phyloP scores from a whole-genome alignment of 768 basidiomycete genomes.

The Tulasnella calospora region DNA sequence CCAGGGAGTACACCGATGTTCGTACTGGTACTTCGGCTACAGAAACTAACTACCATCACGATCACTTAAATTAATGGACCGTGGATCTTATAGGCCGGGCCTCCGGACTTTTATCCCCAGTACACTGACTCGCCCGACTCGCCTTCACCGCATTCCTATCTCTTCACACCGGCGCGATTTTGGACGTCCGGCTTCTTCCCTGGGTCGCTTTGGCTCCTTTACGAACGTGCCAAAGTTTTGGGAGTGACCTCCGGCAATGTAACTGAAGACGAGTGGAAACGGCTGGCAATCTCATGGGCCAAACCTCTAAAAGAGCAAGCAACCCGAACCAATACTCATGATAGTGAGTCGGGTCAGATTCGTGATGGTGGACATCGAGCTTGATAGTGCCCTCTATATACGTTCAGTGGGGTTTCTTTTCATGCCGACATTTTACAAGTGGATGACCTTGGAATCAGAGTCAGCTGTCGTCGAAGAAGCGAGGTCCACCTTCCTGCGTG shows the following conservation, averaged over 20 bases:
- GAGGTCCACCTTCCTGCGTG: not conserved
- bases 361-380: not conserved
- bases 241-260: conserved; percentile 4
- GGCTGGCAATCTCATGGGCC: not conserved
- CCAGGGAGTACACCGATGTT: conserved; percentile 4
- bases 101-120: conserved; percentile 9
- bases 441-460: not conserved
- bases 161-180: conserved; percentile 12
- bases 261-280: not conserved
- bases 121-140: conserved; percentile 3
- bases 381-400: not conserved
- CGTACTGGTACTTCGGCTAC: not conserved
- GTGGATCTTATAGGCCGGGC: not conserved
- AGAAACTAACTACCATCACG: not conserved
- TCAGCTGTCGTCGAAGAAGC: not conserved
- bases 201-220: conserved; percentile 16
- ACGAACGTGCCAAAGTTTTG: not conserved
- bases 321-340: conserved; percentile 15
- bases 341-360: not conserved
- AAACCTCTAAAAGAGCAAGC: conserved; percentile 1
- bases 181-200: conserved; percentile 24
- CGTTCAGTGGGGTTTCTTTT: conserved; percentile 13
- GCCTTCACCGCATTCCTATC: not conserved
- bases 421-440: conserved; percentile 22
- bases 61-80: not conserved